These are phyloP conservation scores for Onygenales sp. DNA, from an alignment of 2,329 filamentous ascomycete species.

Conservation along the genomic window DNA sequence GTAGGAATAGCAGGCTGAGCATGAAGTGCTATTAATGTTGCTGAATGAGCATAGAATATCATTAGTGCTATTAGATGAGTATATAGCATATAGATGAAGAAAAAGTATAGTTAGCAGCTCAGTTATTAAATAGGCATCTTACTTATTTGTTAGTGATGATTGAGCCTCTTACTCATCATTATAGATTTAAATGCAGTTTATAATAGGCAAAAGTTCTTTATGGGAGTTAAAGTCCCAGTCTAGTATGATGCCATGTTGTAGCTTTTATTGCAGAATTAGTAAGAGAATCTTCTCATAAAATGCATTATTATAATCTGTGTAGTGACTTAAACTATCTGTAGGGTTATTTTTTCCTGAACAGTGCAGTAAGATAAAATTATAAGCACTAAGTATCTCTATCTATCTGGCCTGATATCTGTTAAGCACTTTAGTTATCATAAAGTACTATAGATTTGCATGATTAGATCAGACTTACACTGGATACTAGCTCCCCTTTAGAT, in stretches of 20 bases:
- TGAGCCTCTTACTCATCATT: background rate
- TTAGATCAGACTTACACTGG: slow-evolving; percentile 16
- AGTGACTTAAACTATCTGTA: background rate
- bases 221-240: background rate
- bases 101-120: background rate
- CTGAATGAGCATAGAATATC: too few species aligned
- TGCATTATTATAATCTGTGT: background rate
- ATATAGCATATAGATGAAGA: background rate
- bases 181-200: background rate
- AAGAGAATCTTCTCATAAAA: background rate
- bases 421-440: slow-evolving; percentile 10
- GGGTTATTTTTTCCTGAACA: background rate
- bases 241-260: background rate
- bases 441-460: slow-evolving; percentile 20
- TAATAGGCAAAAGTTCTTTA: background rate
- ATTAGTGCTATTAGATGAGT: background rate
- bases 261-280: background rate
- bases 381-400: slow-evolving; percentile 2
- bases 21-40: too few species aligned
- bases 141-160: background rate
- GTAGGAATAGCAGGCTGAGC: background rate
- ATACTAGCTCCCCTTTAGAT: slow-evolving; percentile 11
- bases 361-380: slow-evolving; percentile 1
- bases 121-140: background rate
- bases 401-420: slow-evolving; percentile 4